Base-by-base conservation (phyloP, 2,329 filamentous ascomycete genomes). In the Trichoderma brevicompactum region DNA sequence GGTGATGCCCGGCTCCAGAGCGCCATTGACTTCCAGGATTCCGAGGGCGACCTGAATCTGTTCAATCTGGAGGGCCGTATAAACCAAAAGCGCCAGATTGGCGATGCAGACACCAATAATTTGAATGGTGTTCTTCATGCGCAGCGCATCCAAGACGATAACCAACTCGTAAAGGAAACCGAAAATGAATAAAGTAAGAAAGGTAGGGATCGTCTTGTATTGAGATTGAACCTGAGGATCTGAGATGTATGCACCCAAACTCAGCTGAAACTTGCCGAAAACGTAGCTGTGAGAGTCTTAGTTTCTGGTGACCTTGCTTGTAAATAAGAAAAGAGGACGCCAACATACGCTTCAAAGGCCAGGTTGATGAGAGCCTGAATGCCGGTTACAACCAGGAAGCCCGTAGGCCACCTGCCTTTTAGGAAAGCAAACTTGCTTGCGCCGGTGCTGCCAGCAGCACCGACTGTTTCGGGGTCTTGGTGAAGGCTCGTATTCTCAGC, bases 71-170 rank as follows among this genome's bases (percentile, higher is more conserved):
- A 98, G 92, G 38, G 91, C 89, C 3, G 94, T 93, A 75, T 99
- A 99, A 68, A 98, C 88, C 74, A 98, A 85, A 70, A 99, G 87
- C 46, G 92, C 94, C 38, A 95, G 79, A 78, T 99, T 98, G 80
- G 95, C 95, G 65, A 96, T 81, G 79, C 94, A 97, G 36, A 99
- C 85, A 50, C 95, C 95, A 71, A 99, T 98, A 76, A 98, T 85
- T 78, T 99, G 95, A 82, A 99, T 99, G 10, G 95, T 99, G 80
- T 99, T 99, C 79, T 97, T 97, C 75, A 94, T 83, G 68, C 93
- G 89, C 66, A 99, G 83, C 15, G 94, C 95, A 81, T 99, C 95
- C 85, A 93, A 98, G 12, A 95, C 91, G 61, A 99, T 83, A 34
- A 96, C 81, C 38, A 98, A 81, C 75, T 97, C 89, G 80, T 98